These are phyloP conservation scores for Trypanosomatidae sp. DNA, from an alignment of 208 protist species.

Conservation along the genomic window DNA sequence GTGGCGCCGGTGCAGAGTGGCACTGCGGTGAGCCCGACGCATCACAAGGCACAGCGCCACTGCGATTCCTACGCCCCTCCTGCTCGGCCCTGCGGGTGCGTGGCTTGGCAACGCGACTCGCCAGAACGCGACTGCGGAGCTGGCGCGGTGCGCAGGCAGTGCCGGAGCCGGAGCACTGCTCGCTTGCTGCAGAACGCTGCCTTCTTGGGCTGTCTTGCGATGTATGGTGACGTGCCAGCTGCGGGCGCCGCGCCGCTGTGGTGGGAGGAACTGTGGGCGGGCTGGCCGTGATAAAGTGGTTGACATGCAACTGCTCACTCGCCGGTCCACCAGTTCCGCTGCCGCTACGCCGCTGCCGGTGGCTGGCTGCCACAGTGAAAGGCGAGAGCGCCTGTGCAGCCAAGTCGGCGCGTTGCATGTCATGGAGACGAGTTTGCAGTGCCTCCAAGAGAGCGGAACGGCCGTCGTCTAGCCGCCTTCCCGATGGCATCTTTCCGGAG, in stretches of 20 bases:
- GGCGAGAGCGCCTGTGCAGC: constrained; percentile 6
- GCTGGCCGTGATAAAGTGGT: neutral
- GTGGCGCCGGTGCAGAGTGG: neutral
- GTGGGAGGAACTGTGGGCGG: neutral
- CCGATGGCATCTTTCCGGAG: neutral
- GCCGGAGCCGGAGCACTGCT: neutral
- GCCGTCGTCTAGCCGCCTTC: constrained; percentile 2
- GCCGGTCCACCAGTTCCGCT: neutral
- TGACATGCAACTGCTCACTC: neutral
- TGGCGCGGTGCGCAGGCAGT: constrained; percentile 5
- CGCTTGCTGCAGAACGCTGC: neutral
- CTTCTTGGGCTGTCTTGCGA: neutral
- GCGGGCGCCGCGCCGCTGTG: neutral
- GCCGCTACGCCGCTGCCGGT: neutral
- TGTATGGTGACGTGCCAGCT: neutral
- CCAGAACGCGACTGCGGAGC: constrained; percentile 15
- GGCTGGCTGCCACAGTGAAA: neutral
- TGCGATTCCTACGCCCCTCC: neutral
- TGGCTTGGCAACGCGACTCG: constrained; percentile 6
- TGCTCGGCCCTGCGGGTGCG: neutral
- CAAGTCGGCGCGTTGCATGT: constrained; percentile 12
- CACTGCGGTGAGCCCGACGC: neutral
- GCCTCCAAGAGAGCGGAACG: constrained; percentile 4
- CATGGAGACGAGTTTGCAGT: neutral
- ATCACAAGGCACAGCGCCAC: neutral